Base-by-base conservation (phyloP, 164 flowering plant species). In the Vitis labrusca region DNA sequence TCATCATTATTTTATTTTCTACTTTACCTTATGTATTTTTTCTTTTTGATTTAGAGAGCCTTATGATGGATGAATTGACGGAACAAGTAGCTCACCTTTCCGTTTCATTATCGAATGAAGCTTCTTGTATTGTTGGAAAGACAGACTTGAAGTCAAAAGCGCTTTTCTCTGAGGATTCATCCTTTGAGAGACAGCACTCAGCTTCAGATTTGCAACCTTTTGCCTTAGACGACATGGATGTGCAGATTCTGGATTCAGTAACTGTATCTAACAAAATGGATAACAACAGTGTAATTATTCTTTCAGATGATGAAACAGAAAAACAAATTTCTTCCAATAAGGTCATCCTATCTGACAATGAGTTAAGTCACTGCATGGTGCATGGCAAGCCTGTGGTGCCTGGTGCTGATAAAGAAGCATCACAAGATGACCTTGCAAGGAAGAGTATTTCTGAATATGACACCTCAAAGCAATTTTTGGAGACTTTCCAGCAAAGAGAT, bases 301-400 rank as follows among this genome's bases (percentile, higher is more conserved):
- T 92, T 75, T 89, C 95, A 4, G 97, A 92, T 81, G 97, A 91
- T 72, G 97, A 92, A 68, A 62, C 55, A 13, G 92, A 89, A 61
- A 66, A 72, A 69, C 64, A 79, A 5, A 58, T 47, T 64, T 57
- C 83, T 44, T 59, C 71, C 12, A 58, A 49, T 47, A 61, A 65
- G 62, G 62, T 52, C 19, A 64, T 52, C 52, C 15, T 13, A 37
- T 73, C 81, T 9, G 72, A 16, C 65, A 29, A 52, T 44, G 63
- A 65, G 23, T 59, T 76, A 69, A 71, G 59, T 65, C 64, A 51
- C 9, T 3, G 1, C 65, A 16, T 44, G 27, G 64, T 68, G 64
- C 75, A 63, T 71, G 66, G 29, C 32, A 60, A 68, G 55, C 66
- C 27, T 5, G 1, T 59, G 52, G 51, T 17, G 71, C 63, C 71